Conservation (phyloP, 306 rosid species). For the Glycine soja region DNA sequence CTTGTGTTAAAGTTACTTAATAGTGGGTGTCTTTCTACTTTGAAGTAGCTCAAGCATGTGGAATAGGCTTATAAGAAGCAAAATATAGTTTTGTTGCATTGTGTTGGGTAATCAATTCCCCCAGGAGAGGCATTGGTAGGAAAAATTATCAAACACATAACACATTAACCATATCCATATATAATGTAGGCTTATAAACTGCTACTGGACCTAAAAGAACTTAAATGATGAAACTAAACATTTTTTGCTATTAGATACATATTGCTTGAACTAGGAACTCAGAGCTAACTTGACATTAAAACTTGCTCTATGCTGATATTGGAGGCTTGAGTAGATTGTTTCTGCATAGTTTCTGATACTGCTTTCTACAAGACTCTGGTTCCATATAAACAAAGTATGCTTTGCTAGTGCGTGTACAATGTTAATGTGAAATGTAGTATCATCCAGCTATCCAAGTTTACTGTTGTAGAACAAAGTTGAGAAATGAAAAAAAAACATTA, state of each 20-base stretch:
- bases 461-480: conserved; percentile 33
- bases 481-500: not conserved
- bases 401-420: conserved; percentile 7
- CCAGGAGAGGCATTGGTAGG: conserved; percentile 19
- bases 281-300: conserved; percentile 10
- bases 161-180: not conserved
- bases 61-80: conserved; percentile 11
- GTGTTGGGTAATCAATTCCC: conserved; percentile 9
- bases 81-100: conserved; percentile 30
- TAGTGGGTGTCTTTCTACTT: not conserved
- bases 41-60: conserved; percentile 4
- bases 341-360: conserved; percentile 24
- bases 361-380: not conserved
- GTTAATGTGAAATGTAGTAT: conserved; percentile 21
- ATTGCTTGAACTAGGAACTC: conserved; percentile 17
- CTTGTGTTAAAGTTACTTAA: not conserved
- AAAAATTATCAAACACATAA: not conserved
- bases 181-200: not conserved
- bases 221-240: not conserved
- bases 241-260: conserved; percentile 9
- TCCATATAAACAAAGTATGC: conserved; percentile 3
- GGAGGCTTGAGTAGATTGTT: conserved; percentile 30
- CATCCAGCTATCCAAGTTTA: not conserved
- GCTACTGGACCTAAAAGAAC: conserved; percentile 18
- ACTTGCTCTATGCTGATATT: conserved; percentile 17